Base-by-base conservation (phyloP, 2,329 filamentous ascomycete species). In the Pestalotiopsis sp. region DNA sequence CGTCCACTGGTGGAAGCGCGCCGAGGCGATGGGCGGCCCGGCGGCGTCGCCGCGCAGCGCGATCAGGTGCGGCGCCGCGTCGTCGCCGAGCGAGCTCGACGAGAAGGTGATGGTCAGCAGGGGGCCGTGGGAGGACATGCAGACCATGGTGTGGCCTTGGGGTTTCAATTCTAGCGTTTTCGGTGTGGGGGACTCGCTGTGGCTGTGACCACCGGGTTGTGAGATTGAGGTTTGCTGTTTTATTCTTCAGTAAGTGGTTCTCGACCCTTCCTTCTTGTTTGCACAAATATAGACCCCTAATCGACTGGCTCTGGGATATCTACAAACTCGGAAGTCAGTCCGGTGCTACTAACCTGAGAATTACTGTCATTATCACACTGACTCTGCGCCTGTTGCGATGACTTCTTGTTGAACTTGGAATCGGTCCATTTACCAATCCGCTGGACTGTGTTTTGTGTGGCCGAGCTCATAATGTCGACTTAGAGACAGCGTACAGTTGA, bases 51-150 rank as follows among this genome's bases (percentile, higher is more conserved):
- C 68, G 41, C 69, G 68, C 58, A 69, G 63, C 7, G 62, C 68
- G 62, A 71, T 66, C 9, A 71, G 60, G 31, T 71, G 57, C 36
- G 68, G 70, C 17, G 66, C 66, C 23, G 56, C 64, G 31, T 70
- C 61, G 59, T 65, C 59, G 4, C 56, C 39, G 17, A 65, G 41
- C 20, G 70, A 67, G 64, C 27, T 31, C 2, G 70, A 66, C 6
- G 66, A 61, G 23, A 67, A 71, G 3, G 70, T 71, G 23, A 71
- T 68, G 68, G 68, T 71, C 2, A 71, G 58, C 9, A 71, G 61
- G 3, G 70, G 62, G 23, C 68, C 66, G 36, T 56, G 11, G 14
- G 25, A 6, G 5, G 41, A 60, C 1, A 45, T 25, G 17, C 66
- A 69, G 11, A 70, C 68, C 70, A 70, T 70, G n/a, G 14, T 67